Evolutionary conservation across 2,329 filamentous ascomycete genomes (phyloP).

Genomic region (Claviceps sp.): DNA sequence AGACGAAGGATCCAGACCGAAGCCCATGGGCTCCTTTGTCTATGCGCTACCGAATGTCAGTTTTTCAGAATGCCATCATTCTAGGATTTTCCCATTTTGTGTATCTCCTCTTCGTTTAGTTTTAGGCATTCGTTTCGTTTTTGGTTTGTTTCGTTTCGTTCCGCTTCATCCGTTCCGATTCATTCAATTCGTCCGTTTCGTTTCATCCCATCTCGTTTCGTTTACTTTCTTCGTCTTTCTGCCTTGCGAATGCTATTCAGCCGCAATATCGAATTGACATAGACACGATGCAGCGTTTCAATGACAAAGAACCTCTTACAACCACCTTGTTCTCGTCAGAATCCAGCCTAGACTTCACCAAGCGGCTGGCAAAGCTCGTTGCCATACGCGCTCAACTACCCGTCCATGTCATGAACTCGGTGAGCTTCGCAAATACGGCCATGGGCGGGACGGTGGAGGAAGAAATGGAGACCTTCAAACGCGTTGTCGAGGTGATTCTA

Average conservation of each 20-base stretch:
- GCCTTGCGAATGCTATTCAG: neutral
- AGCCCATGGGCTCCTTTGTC: slow-evolving; percentile 74
- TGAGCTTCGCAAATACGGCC: slow-evolving; percentile 59
- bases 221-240: neutral
- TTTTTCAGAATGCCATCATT: slow-evolving; percentile 27
- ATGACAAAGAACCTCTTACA: slow-evolving; percentile 50
- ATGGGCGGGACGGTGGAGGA: slow-evolving; percentile 78
- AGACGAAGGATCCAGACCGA: slow-evolving; percentile 34
- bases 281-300: slow-evolving; percentile 28
- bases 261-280: neutral
- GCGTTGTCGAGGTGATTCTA: slow-evolving; percentile 54
- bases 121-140: neutral
- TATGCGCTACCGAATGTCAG: slow-evolving; percentile 81
- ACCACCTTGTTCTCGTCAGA: slow-evolving; percentile 69
- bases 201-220: neutral
- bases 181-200: neutral
- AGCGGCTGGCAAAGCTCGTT: slow-evolving; percentile 69
- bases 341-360: slow-evolving; percentile 73
- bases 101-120: neutral
- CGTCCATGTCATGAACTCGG: slow-evolving; percentile 83
- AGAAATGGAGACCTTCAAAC: slow-evolving; percentile 79
- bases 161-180: neutral
- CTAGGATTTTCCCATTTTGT: neutral
- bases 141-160: neutral
- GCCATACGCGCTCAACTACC: slow-evolving; percentile 59